Conservation (phyloP, 768 basidiomycete genomes). For the Rossbeevera mucosa region DNA sequence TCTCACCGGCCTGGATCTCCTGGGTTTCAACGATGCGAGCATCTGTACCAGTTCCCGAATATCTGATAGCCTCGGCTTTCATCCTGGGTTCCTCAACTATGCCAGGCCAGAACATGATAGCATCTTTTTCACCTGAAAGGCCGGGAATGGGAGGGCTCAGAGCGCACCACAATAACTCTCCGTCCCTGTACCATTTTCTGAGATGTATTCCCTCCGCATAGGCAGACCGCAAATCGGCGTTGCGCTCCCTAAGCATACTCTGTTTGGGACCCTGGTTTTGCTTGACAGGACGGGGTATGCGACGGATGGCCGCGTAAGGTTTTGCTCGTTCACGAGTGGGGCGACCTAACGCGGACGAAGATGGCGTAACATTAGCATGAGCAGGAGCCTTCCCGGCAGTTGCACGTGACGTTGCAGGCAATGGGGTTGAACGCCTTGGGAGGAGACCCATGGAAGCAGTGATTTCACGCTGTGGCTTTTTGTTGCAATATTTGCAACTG, state of each 20-base stretch:
- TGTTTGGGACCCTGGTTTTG: slow-evolving; percentile 38
- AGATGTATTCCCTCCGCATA: slow-evolving; percentile 43
- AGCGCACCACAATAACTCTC: slow-evolving; percentile 70
- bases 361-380: slow-evolving; percentile 14
- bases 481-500: slow-evolving; percentile 73
- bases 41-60: slow-evolving; percentile 8
- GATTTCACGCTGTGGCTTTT: slow-evolving; percentile 64
- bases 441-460: slow-evolving; percentile 54
- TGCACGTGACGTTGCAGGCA: slow-evolving; percentile 19
- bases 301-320: slow-evolving; percentile 42
- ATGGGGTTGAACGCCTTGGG: slow-evolving; percentile 32
- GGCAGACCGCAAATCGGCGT: slow-evolving; percentile 58
- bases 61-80: slow-evolving; percentile 40
- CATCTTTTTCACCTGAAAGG: slow-evolving; percentile 33
- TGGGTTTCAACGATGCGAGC: not conserved
- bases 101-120: slow-evolving; percentile 73
- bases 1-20: slow-evolving; percentile 9
- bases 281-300: slow-evolving; percentile 33
- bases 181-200: slow-evolving; percentile 59
- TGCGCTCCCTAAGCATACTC: slow-evolving; percentile 57
- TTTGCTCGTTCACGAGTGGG: slow-evolving; percentile 23
- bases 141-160: slow-evolving; percentile 48
- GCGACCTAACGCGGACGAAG: slow-evolving; percentile 6
- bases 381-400: slow-evolving; percentile 10
- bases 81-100: slow-evolving; percentile 56